Evolutionary conservation across 192 early-diverging fungal species (phyloP).

Genomic region (Phlyctochytrium arcticum): DNA sequence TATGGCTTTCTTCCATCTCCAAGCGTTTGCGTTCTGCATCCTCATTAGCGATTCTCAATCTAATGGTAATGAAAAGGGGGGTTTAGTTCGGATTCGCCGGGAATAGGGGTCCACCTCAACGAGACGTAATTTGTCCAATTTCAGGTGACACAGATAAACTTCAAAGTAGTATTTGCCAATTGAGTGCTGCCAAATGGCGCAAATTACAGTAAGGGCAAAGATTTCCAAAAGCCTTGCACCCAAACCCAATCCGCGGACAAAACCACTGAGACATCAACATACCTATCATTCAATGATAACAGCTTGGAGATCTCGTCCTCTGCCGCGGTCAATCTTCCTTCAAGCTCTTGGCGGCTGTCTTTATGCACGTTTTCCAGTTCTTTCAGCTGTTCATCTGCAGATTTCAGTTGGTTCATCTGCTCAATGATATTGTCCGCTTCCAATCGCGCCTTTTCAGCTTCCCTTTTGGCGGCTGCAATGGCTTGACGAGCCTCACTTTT

Average conservation of each 20-base stretch:
- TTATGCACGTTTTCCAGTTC: background rate
- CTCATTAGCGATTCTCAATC: background rate
- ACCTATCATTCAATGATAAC: background rate
- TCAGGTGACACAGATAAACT: too few species aligned
- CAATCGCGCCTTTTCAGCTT: background rate
- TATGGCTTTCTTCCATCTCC: slow-evolving; percentile 12
- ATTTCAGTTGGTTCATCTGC: background rate
- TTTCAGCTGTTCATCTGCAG: background rate
- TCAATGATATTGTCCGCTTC: background rate
- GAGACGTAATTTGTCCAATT: too few species aligned
- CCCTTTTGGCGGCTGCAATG: background rate
- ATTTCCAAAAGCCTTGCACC: too few species aligned
- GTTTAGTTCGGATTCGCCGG: too few species aligned
- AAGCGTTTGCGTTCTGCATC: background rate
- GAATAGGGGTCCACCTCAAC: too few species aligned
- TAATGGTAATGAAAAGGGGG: too few species aligned
- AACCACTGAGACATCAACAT: too few species aligned
- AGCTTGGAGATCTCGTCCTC: slow-evolving; percentile 4
- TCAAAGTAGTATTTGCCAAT: too few species aligned
- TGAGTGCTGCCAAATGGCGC: too few species aligned
- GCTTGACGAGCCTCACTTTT: background rate
- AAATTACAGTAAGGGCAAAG: too few species aligned
- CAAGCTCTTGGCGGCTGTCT: background rate
- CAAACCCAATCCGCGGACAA: too few species aligned
- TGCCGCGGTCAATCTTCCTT: background rate